These are phyloP conservation scores for Blastomyces gilchristii DNA, from an alignment of 2,329 filamentous ascomycete genomes.

Conservation along the genomic window DNA sequence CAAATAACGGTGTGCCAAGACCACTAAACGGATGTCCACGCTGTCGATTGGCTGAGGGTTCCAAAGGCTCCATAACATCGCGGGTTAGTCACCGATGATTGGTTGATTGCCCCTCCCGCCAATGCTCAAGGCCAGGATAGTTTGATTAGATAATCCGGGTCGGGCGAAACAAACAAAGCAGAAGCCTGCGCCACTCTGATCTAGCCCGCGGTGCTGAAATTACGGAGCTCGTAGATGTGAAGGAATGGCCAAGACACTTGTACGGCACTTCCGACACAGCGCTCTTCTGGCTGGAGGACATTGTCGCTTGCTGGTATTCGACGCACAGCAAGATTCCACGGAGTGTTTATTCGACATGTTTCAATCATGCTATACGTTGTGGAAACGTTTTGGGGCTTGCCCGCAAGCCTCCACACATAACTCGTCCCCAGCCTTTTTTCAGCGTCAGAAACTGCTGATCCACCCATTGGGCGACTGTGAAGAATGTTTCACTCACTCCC, in stretches of 20 bases:
- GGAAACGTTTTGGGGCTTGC: no score
- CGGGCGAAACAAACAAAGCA: neutral
- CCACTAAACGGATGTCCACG: neutral
- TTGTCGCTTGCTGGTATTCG: no score
- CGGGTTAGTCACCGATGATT: neutral
- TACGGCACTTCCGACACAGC: no score
- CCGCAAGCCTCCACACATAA: no score
- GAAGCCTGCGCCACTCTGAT: neutral
- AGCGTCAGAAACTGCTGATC: no score
- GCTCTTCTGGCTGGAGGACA: no score
- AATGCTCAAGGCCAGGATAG: neutral
- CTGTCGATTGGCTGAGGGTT: neutral
- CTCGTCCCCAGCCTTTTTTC: no score
- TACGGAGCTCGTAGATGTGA: neutral
- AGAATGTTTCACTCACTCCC: no score
- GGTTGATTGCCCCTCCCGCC: neutral
- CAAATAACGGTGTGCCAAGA: neutral
- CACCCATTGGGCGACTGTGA: no score
- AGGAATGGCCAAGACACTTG: no score
- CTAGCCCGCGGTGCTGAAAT: neutral
- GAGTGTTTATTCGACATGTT: neutral
- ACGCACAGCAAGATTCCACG: no score
- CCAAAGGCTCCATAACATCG: neutral
- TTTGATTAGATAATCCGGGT: neutral
- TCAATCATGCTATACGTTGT: neutral